Evolutionary conservation across 2,329 filamentous ascomycete genomes (phyloP).

Genomic region (Aspergillus calidoustus): DNA sequence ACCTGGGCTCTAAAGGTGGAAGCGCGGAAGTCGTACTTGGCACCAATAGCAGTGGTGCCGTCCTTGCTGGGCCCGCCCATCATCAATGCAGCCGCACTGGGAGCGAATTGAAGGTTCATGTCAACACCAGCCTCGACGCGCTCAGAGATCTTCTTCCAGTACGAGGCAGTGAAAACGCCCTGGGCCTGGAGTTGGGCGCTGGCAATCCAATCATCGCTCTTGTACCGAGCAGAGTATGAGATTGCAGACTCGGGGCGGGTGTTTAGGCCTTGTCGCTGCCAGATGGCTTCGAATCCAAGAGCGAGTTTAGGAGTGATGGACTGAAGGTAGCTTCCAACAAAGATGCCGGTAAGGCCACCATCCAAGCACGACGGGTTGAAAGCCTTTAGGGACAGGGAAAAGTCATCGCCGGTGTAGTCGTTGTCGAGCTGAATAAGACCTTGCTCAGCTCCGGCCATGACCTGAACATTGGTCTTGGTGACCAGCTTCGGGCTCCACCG

Average conservation of each 20-base stretch:
- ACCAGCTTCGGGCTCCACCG: slow-evolving; percentile 80
- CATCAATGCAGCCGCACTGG: slow-evolving; percentile 66
- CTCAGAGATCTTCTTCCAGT: slow-evolving; percentile 91
- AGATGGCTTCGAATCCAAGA: slow-evolving; percentile 88
- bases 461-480: slow-evolving; percentile 85
- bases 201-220: slow-evolving; percentile 88
- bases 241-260: slow-evolving; percentile 88
- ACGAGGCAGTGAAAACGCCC: slow-evolving; percentile 85
- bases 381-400: slow-evolving; percentile 89
- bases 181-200: slow-evolving; percentile 88
- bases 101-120: slow-evolving; percentile 82
- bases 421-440: slow-evolving; percentile 93
- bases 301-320: slow-evolving; percentile 85
- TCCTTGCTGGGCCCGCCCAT: slow-evolving; percentile 84
- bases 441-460: slow-evolving; percentile 75
- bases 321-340: slow-evolving; percentile 94
- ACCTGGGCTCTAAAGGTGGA: slow-evolving; percentile 95
- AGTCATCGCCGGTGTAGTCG: slow-evolving; percentile 92
- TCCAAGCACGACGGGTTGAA: slow-evolving; percentile 95
- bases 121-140: slow-evolving; percentile 97
- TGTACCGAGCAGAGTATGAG: slow-evolving; percentile 91
- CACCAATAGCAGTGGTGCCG: slow-evolving; percentile 86
- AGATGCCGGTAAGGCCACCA: slow-evolving; percentile 90
- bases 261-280: slow-evolving; percentile 83
- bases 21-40: slow-evolving; percentile 97